Base-by-base conservation (phyloP, 1,284 basidiomycete genomes). In the Rhodotorula sp. region DNA sequence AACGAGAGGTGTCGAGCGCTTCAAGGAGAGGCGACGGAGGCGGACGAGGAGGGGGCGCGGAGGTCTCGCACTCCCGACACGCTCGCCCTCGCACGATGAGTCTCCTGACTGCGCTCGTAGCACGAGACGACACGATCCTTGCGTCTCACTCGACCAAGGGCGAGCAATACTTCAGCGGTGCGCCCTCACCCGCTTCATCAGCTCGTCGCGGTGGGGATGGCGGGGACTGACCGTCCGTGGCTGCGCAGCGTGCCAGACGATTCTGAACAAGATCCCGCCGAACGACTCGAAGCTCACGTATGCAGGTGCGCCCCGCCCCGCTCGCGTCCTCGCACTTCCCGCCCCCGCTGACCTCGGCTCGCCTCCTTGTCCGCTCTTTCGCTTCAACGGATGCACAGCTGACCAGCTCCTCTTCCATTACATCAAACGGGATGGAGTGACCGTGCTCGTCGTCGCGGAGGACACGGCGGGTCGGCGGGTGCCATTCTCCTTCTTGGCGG, bases 321-420 rank as follows among this genome's bases (percentile, higher is more conserved):
- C n/a, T 21, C 32, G 13, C 27, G 29, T 22, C 7, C 12, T 36
- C 57, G 37, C 27, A 17, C 58, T 29, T 39, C 5, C 12, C 37
- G 39, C 32, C 48, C 21, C 25, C 46, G 21, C 34, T 51, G 29
- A 6, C 27, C 36, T 51, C 32, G n/a, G n/a, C 27, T 25, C 17
- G 3, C 37, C 27, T 25, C 19, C n/a, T 25, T 22, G 21, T 34
- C 22, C n/a, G 13, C 29, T 19, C 29, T 13, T 32, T 58, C 32
- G 32, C 9, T 34, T 29, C 41, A 7, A 27, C 12, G 13, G 17
- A n/a, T 22, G 21, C 27, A 37, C 69, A 84, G 84, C 96, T 84
- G 92, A 97, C 81, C 89, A 95, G 82, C 96, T 92, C 81, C 85
- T 97, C 39, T 97, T 98, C 80, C 96, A 99, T 83, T 98, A 98